Conservation (phyloP, 345 rosid genomes). For the Noccaea caerulescens region DNA sequence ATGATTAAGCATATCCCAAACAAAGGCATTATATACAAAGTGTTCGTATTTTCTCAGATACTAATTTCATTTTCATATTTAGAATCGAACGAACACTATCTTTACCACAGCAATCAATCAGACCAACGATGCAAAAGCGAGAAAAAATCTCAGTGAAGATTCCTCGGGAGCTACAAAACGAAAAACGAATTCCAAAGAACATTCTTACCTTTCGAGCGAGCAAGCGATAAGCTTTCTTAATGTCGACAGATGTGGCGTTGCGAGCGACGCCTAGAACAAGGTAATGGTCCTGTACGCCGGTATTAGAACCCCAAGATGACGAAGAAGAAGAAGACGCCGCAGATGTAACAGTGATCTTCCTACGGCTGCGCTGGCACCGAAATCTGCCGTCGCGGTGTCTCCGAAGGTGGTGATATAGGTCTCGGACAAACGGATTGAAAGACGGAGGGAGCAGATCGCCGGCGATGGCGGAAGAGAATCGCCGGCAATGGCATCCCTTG, state of each 20-base stretch:
- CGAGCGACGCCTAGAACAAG: conserved; percentile 69
- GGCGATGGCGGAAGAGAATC: conserved; percentile 41
- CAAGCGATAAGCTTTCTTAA: conserved; percentile 81
- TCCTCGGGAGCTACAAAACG: neutral
- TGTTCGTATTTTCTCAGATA: neutral
- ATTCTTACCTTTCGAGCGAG: conserved; percentile 80
- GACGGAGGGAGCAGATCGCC: conserved; percentile 32
- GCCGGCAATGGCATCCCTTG: conserved; percentile 41
- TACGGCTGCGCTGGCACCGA: conserved; percentile 45
- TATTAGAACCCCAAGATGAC: conserved; percentile 40
- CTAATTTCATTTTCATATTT: conserved; percentile 9
- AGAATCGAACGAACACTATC: neutral
- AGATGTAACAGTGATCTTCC: conserved; percentile 35
- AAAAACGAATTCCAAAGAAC: neutral
- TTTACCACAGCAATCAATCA: neutral
- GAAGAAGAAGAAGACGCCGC: conserved; percentile 49
- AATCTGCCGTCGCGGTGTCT: conserved; percentile 18
- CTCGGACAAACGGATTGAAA: neutral
- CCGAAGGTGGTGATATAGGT: conserved; percentile 39
- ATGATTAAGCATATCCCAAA: neutral
- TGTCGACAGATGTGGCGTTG: conserved; percentile 62
- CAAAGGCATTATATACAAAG: neutral
- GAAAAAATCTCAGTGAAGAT: neutral
- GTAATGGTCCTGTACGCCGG: conserved; percentile 67
- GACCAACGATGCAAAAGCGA: neutral